phyloP scores from a whole-genome alignment of 768 basidiomycete species.

The Infundibulicybe gibba region DNA sequence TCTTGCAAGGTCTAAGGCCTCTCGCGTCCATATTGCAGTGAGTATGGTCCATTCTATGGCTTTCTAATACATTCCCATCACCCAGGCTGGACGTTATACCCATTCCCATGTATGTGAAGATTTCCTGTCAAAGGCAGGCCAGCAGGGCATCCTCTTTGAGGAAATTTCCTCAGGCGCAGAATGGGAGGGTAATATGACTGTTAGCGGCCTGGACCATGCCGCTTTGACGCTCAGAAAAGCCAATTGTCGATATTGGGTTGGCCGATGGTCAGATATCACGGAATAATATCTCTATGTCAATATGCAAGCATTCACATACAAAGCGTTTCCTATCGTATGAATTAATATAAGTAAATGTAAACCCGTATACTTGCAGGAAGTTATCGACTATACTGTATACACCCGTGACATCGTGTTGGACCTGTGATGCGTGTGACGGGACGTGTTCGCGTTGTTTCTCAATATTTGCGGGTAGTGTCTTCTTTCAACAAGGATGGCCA shows the following conservation, averaged over 20 bases:
- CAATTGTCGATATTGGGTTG: slow-evolving; percentile 65
- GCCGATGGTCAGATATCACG: slow-evolving; percentile 37
- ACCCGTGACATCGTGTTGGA: neutral
- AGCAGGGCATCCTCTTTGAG: slow-evolving; percentile 42
- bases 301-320: too few relatives aligned
- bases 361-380: too few relatives aligned
- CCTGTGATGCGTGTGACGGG: slow-evolving; percentile 6
- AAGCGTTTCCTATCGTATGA: too few relatives aligned
- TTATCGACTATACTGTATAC: too few relatives aligned
- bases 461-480: neutral
- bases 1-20: slow-evolving; percentile 34
- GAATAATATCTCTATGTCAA: too few relatives aligned
- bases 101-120: slow-evolving; percentile 43
- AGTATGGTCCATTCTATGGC: slow-evolving; percentile 6
- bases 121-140: slow-evolving; percentile 41
- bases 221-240: slow-evolving; percentile 49
- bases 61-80: neutral
- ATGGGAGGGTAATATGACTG: slow-evolving; percentile 47
- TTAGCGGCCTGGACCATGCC: slow-evolving; percentile 42
- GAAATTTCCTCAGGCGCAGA: slow-evolving; percentile 29
- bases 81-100: slow-evolving; percentile 62
- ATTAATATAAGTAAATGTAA: too few relatives aligned
- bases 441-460: slow-evolving; percentile 12
- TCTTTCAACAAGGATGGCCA: neutral
- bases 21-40: slow-evolving; percentile 55